These are phyloP conservation scores for Cicer arietinum DNA, from an alignment of 306 rosid genomes.

Conservation along the genomic window DNA sequence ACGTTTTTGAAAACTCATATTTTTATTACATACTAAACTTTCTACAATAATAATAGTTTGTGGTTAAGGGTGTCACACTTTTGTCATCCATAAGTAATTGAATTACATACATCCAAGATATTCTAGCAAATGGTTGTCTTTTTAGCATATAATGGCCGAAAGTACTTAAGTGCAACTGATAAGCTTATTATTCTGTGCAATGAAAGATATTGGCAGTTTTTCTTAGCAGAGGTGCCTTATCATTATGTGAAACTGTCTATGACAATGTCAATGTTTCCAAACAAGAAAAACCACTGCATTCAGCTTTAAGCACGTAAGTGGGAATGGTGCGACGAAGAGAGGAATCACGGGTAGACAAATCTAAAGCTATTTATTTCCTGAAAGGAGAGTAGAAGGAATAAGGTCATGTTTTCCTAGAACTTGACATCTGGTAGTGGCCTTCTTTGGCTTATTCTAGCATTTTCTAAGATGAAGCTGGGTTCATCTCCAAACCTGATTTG, in stretches of 20 bases:
- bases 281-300: background rate
- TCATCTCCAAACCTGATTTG: conserved; percentile 41
- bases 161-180: background rate
- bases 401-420: background rate
- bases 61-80: background rate
- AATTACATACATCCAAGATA: background rate
- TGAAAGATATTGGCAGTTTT: background rate
- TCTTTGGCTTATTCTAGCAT: background rate
- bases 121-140: background rate
- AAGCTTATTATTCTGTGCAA: background rate
- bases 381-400: background rate
- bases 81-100: background rate
- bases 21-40: too few relatives aligned
- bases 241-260: background rate
- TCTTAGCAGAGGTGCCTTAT: background rate
- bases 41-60: too few relatives aligned
- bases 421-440: background rate
- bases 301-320: background rate
- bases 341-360: background rate
- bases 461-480: conserved; percentile 32
- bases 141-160: background rate
- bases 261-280: background rate
- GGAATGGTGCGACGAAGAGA: too few relatives aligned
- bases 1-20: too few relatives aligned
- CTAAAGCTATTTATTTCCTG: background rate